Base-by-base conservation (phyloP, 2,329 filamentous ascomycete species). In the Zasmidium cellare region DNA sequence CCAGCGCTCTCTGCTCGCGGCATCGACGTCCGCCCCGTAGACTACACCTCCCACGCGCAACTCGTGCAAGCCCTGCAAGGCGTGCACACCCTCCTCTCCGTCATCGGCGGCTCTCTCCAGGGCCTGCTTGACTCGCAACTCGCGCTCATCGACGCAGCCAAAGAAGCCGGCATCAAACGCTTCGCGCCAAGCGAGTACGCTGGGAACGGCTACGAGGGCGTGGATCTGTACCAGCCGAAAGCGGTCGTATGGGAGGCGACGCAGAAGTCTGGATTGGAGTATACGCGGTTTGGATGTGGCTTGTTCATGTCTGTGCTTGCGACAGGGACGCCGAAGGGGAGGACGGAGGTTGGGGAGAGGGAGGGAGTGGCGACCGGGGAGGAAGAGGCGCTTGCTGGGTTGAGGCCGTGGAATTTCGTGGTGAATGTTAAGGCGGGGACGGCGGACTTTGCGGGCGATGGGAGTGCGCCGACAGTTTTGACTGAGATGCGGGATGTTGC, bases 141-240 rank as follows among this genome's bases (percentile, higher is more conserved):
- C 35, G 72, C 72, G 9, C 72, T 87, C 44, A 75, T 87, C 50
- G 79, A 84, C 22, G 86, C 84, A 0, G 80, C 84, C 19, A 73
- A 83, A 38, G 80, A 80, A 6, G 83, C 84, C 0, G 83, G 84
- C 0, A 85, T 88, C 7, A 80, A 81, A 63, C 78, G 84, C 6
- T 87, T 84, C 65, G 77, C 85, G 0, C 84, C 84, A 1, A 83
- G 80, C 46, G 86, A 89, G 61, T 88, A 79, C 60, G 79, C 69
- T 2, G 56, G 61, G 3, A 38, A 28, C 1, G 56, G 56, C 3
- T 65, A 69, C 48, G 64, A 66, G n/a, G 63, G 60, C 18, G 55
- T 71, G 14, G 67, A 70, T 35, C 31, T 67, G 19, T 71, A 67
- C 50, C 52, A 46, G 6, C 50, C 54, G 12, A 71, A 72, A 55